These are phyloP conservation scores for Phytopythium helicoides DNA, from an alignment of 352 stramenopile genomes.

Conservation along the genomic window DNA sequence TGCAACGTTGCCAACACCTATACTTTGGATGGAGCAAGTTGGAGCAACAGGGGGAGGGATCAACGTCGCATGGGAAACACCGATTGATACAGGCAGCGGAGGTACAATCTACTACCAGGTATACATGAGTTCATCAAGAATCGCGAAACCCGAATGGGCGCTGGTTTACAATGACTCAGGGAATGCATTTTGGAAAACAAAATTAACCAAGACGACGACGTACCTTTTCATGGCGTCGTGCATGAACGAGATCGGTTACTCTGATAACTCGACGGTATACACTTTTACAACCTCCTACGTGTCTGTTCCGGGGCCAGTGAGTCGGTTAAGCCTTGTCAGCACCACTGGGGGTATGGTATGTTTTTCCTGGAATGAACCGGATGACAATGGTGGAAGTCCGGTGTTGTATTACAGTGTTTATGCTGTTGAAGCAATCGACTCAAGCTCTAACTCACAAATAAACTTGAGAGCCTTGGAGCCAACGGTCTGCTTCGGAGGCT, in stretches of 20 bases:
- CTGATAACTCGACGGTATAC: slow-evolving; percentile 19
- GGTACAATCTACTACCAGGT: slow-evolving; percentile 41
- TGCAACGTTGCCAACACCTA: slow-evolving; percentile 15
- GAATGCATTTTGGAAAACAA: slow-evolving; percentile 49
- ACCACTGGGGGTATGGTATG: slow-evolving; percentile 40
- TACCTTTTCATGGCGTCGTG: slow-evolving; percentile 55
- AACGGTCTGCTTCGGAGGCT: slow-evolving; percentile 25
- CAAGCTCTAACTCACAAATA: background rate
- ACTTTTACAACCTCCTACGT: slow-evolving; percentile 41
- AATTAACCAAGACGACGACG: slow-evolving; percentile 33
- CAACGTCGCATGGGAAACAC: slow-evolving; percentile 33
- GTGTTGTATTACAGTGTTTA: slow-evolving; percentile 44
- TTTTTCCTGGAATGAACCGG: slow-evolving; percentile 35
- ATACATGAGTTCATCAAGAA: slow-evolving; percentile 34
- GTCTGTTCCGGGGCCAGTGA: slow-evolving; percentile 45
- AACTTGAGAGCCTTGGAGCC: slow-evolving; percentile 3
- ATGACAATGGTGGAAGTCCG: slow-evolving; percentile 51
- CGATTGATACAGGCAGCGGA: slow-evolving; percentile 39
- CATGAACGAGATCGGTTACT: slow-evolving; percentile 48
- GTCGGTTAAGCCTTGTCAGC: slow-evolving; percentile 10
- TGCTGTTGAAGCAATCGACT: slow-evolving; percentile 10
- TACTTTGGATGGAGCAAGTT: slow-evolving; percentile 30
- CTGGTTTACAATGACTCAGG: slow-evolving; percentile 44
- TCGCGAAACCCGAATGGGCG: slow-evolving; percentile 17
- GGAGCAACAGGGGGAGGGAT: slow-evolving; percentile 52